Percentiles rank a stretch among this genome's conserved stretches.
phyloP scores from a whole-genome alignment of 345 rosid genomes.

The Gossypium raimondii region DNA sequence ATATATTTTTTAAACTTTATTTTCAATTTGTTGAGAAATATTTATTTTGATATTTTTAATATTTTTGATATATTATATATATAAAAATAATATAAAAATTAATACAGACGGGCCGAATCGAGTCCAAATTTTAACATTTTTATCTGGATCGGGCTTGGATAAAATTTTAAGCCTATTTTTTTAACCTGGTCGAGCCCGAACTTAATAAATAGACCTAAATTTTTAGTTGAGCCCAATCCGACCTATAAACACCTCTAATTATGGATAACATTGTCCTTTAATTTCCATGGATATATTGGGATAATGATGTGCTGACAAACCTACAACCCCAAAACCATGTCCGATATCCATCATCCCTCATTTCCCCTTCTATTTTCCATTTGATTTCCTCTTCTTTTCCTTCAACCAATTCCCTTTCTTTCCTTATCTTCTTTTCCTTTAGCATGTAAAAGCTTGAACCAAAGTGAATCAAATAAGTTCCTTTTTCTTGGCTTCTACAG shows the following conservation, averaged over 20 bases:
- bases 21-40: too few species aligned
- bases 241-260: not conserved
- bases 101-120: too few species aligned
- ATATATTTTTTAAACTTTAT: too few species aligned
- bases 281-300: not conserved
- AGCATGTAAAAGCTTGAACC: not conserved
- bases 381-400: not conserved
- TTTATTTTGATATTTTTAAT: too few species aligned
- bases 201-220: too few species aligned
- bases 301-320: constrained; percentile 6
- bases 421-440: not conserved
- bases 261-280: not conserved
- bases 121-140: too few species aligned
- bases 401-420: not conserved
- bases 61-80: too few species aligned
- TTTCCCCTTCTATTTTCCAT: not conserved
- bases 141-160: too few species aligned
- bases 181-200: too few species aligned
- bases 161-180: too few species aligned
- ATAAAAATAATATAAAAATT: too few species aligned
- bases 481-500: not conserved
- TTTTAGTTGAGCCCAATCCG: too few species aligned
- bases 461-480: not conserved
- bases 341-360: not conserved
- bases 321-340: not conserved